These are phyloP conservation scores for Rhodomyrtus psidioides DNA, from an alignment of 441 rosid species.

Conservation along the genomic window DNA sequence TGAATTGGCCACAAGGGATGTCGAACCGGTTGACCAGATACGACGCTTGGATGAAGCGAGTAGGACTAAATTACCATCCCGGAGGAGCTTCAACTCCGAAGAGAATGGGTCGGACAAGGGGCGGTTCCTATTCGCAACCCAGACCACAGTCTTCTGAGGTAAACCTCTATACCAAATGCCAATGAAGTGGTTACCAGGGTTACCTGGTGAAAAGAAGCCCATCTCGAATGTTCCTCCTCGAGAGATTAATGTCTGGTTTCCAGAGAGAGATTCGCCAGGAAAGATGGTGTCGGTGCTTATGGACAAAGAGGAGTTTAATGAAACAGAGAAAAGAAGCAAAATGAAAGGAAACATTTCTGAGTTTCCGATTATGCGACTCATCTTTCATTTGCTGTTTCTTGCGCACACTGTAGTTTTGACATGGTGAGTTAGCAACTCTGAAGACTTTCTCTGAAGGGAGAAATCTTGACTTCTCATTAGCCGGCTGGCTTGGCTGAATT, in stretches of 20 bases:
- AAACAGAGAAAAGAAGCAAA: neutral
- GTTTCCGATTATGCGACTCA: neutral
- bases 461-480: neutral
- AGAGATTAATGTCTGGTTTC: conserved; percentile 11
- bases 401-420: too few relatives aligned
- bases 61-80: conserved; percentile 7
- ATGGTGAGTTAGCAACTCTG: too few relatives aligned
- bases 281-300: neutral
- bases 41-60: neutral
- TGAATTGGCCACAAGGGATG: neutral
- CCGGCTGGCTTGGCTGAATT: too few relatives aligned
- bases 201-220: conserved; percentile 2
- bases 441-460: too few relatives aligned
- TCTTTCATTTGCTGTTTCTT: neutral
- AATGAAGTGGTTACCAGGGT: neutral
- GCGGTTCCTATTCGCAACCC: conserved; percentile 15
- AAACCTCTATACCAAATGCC: conserved; percentile 17
- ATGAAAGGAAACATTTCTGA: neutral
- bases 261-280: conserved; percentile 10
- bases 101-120: neutral
- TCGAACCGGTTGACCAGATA: conserved; percentile 6
- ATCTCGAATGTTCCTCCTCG: neutral
- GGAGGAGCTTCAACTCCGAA: conserved; percentile 8
- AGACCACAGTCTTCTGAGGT: conserved; percentile 3
- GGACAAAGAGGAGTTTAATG: neutral